A percentile compares a stretch with the other conserved stretches of the same genome.
These are phyloP conservation scores for Trichoderma lentiforme DNA, from an alignment of 2,329 filamentous ascomycete genomes.

Conservation along the genomic window DNA sequence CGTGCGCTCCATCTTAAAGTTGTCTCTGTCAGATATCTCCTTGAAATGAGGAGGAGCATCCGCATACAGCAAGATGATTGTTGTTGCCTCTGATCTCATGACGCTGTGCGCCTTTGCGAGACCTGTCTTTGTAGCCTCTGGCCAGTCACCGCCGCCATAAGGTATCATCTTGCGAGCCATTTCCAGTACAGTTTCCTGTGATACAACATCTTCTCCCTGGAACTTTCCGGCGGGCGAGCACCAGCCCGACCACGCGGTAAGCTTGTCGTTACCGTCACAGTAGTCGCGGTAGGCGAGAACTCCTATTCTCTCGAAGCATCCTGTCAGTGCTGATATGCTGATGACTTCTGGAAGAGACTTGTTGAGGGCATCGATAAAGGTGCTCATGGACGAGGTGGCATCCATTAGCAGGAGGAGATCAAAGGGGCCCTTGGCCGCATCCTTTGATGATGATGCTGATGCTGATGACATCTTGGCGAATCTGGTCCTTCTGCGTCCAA, in stretches of 20 bases:
- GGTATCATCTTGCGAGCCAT: constrained; percentile 35
- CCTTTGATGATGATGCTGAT: constrained; percentile 17
- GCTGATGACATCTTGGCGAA: constrained; percentile 20
- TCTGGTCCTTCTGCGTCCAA: neutral
- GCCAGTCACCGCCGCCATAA: constrained; percentile 39
- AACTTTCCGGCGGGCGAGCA: constrained; percentile 26
- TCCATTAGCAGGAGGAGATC: constrained; percentile 48
- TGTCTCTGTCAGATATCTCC: constrained; percentile 27
- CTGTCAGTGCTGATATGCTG: constrained; percentile 45
- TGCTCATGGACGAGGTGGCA: constrained; percentile 44
- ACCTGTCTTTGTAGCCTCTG: constrained; percentile 48
- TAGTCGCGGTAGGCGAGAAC: constrained; percentile 52
- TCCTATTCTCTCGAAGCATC: constrained; percentile 48
- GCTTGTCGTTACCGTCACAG: constrained; percentile 21
- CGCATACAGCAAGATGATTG: constrained; percentile 47
- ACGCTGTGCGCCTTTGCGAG: constrained; percentile 44
- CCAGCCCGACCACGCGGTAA: constrained; percentile 51
- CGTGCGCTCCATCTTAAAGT: constrained; percentile 30
- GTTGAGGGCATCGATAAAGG: constrained; percentile 42
- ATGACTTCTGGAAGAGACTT: constrained; percentile 49
- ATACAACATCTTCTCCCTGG: constrained; percentile 22
- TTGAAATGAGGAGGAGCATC: constrained; percentile 47
- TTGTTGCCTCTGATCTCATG: constrained; percentile 47
- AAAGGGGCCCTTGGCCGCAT: constrained; percentile 27
- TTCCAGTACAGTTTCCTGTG: constrained; percentile 34